phyloP scores from a whole-genome alignment of 495 filamentous ascomycete genomes.

The Choiromyces venosus region DNA sequence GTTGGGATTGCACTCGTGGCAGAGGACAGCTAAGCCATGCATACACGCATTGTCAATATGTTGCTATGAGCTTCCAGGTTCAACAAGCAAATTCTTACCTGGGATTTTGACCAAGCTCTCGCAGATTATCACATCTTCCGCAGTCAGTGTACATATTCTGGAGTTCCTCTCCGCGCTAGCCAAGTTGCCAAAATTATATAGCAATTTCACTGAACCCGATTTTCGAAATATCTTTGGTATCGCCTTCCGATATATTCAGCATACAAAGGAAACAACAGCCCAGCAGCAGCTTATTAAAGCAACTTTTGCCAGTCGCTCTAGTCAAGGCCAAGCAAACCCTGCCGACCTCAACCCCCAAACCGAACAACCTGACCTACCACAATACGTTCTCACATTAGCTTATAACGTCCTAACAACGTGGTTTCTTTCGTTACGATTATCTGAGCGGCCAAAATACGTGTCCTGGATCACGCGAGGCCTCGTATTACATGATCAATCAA shows the following conservation, averaged over 20 bases:
- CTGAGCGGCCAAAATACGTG: conserved; percentile 75
- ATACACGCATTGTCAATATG: conserved; percentile 92
- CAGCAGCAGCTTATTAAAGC: conserved; percentile 9
- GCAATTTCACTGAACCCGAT: conserved; percentile 79
- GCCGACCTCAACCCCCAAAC: conserved; percentile 37
- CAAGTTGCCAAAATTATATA: conserved; percentile 74
- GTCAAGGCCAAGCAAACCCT: conserved; percentile 10
- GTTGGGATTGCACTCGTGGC: conserved; percentile 73
- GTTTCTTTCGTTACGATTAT: conserved; percentile 81
- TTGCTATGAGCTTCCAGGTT: conserved; percentile 82
- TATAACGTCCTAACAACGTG: conserved; percentile 96
- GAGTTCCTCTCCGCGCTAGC: conserved; percentile 87
- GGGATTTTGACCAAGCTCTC: conserved; percentile 86
- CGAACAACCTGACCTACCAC: conserved; percentile 59
- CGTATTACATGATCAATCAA: conserved; percentile 61
- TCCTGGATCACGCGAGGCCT: conserved; percentile 89
- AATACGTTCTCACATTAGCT: conserved; percentile 86
- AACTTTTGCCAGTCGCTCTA: conserved; percentile 14
- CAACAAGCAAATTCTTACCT: conserved; percentile 72
- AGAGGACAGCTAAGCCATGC: conserved; percentile 79
- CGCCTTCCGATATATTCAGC: conserved; percentile 84
- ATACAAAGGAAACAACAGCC: conserved; percentile 52
- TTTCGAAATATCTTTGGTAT: conserved; percentile 91
- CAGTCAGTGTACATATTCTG: conserved; percentile 86
- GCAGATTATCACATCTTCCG: conserved; percentile 85